Conservation (phyloP, 2,329 filamentous ascomycete genomes). For the Zymoseptoria tritici region DNA sequence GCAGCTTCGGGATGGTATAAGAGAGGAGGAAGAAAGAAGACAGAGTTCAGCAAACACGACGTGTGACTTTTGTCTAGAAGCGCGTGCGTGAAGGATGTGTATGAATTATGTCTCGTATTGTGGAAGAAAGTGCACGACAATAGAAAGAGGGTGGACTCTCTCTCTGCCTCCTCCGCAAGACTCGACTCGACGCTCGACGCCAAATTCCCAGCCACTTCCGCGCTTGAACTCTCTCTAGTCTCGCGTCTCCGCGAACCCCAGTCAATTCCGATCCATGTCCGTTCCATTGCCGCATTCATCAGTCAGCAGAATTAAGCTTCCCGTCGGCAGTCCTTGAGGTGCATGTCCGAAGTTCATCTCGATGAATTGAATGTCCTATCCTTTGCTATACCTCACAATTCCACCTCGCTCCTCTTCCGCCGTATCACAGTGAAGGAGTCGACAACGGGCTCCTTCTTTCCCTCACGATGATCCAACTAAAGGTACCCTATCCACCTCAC, state of each 20-base stretch:
- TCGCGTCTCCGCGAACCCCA: neutral
- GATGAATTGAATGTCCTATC: no score
- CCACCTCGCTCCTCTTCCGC: neutral
- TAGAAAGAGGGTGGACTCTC: neutral
- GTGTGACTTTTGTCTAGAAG: neutral
- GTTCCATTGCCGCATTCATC: neutral
- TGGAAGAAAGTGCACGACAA: neutral
- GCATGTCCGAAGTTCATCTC: slow-evolving; percentile 1
- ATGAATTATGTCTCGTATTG: neutral
- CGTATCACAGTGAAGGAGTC: neutral
- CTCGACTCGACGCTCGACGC: neutral
- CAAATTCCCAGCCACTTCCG: neutral
- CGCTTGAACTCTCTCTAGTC: neutral
- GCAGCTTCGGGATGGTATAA: neutral
- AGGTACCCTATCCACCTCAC: slow-evolving; percentile 23
- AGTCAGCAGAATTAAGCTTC: neutral
- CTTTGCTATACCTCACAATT: neutral
- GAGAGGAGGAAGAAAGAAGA: neutral
- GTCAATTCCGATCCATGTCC: neutral
- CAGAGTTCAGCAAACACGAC: neutral
- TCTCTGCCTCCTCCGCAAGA: no score
- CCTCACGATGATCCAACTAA: slow-evolving; percentile 66
- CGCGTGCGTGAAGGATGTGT: neutral
- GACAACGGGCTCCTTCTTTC: neutral
- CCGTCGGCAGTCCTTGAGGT: neutral